Percentiles rank a stretch among this genome's conserved stretches.
Evolutionary conservation across 2,329 filamentous ascomycete genomes (phyloP).

Genomic region (Trichoderma asperellum): DNA sequence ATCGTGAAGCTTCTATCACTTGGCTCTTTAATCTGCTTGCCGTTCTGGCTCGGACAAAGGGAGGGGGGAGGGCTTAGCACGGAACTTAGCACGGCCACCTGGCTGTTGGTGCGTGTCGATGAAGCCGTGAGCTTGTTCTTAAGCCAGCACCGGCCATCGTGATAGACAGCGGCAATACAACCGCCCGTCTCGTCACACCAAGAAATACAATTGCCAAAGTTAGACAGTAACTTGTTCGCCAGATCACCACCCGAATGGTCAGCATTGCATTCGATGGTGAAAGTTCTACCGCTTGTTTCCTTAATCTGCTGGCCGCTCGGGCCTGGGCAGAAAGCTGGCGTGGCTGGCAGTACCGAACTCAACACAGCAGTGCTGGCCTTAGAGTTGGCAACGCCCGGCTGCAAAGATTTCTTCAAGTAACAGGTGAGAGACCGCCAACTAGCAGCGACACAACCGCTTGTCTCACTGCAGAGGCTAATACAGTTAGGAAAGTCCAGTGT

Average conservation of each 20-base stretch:
- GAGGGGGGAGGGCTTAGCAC: neutral
- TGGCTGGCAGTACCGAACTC: neutral
- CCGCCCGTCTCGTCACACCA: conserved; percentile 5
- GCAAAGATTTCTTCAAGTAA: conserved; percentile 7
- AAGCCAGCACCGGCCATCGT: neutral
- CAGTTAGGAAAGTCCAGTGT: conserved; percentile 13
- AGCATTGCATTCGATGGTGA: neutral
- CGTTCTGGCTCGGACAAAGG: neutral
- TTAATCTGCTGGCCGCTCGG: conserved; percentile 6
- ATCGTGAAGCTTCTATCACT: conserved; percentile 6
- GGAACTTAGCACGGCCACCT: neutral
- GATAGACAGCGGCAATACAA: conserved; percentile 8
- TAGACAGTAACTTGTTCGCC: neutral
- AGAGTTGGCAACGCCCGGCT: neutral
- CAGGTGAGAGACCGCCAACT: neutral
- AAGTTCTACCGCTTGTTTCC: conserved; percentile 2
- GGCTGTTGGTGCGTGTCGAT: neutral
- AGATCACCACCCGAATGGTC: neutral
- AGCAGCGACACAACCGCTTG: conserved; percentile 1
- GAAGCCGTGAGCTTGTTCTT: conserved; percentile 1
- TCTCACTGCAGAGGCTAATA: conserved; percentile 1
- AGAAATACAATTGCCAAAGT: neutral
- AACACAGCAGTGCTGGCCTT: conserved; percentile 4
- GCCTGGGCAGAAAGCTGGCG: neutral
- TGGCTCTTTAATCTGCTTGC: conserved; percentile 11